Percentiles rank a stretch among this genome's conserved stretches.
Evolutionary conservation across 139 green algal species (phyloP).

Genomic region (Micractinium sp.): DNA sequence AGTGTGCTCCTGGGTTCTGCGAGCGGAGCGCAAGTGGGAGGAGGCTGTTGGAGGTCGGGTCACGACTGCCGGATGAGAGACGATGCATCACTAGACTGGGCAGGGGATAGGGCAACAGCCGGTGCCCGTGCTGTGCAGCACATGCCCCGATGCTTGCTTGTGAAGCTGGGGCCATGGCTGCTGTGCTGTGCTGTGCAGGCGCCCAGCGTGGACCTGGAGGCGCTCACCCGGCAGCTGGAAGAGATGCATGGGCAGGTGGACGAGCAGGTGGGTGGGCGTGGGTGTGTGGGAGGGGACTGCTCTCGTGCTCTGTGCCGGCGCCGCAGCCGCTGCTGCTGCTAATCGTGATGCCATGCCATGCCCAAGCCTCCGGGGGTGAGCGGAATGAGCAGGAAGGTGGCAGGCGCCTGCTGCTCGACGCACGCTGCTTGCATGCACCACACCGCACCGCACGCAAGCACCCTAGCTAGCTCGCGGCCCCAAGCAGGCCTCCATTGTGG

Average conservation of each 20-base stretch:
- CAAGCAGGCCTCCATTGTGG: too few relatives aligned
- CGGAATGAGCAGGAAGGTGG: background rate
- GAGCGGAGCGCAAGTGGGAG: too few relatives aligned
- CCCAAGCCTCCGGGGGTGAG: too few relatives aligned
- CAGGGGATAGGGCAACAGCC: too few relatives aligned
- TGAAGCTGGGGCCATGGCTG: too few relatives aligned
- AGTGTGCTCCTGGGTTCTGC: too few relatives aligned
- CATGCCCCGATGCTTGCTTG: too few relatives aligned
- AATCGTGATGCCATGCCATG: background rate
- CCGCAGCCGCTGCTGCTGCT: background rate
- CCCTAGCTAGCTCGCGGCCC: too few relatives aligned
- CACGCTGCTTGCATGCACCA: background rate
- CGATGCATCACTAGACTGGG: too few relatives aligned
- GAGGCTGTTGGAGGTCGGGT: too few relatives aligned
- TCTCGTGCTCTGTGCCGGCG: background rate
- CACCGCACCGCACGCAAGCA: too few relatives aligned
- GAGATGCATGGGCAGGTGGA: conserved; percentile 64
- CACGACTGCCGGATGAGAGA: too few relatives aligned
- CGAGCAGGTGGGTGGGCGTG: conserved; percentile 56
- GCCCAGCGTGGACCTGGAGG: conserved; percentile 78
- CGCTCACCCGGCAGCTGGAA: conserved; percentile 61
- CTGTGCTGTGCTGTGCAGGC: conserved; percentile 35
- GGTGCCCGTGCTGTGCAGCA: background rate
- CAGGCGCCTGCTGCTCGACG: background rate
- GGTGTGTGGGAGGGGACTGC: background rate